Conservation (phyloP, 2,329 filamentous ascomycete genomes). For the Clarireedia monteithiana region DNA sequence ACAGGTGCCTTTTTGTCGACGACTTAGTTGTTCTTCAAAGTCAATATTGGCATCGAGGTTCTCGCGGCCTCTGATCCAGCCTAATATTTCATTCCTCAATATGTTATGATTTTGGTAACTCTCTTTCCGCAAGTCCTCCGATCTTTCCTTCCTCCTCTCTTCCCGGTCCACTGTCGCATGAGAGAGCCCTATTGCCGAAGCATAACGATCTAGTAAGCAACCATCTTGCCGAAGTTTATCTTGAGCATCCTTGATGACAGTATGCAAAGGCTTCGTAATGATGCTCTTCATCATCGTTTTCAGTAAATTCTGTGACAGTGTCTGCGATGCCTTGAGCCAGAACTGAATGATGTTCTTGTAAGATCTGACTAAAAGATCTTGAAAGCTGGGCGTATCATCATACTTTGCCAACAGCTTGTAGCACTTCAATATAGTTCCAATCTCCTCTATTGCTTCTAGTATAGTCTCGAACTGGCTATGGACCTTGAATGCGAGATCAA, state of each 20-base stretch:
- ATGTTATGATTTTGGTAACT: no score
- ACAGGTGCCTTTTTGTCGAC: conserved; percentile 3
- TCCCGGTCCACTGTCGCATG: background rate
- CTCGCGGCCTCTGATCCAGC: background rate
- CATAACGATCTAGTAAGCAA: no score
- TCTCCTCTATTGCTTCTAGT: conserved; percentile 9
- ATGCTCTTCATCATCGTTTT: no score
- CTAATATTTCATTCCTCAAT: conserved; percentile 1
- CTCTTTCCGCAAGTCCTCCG: no score
- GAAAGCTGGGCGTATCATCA: background rate
- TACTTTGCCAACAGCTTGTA: background rate
- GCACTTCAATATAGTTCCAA: conserved; percentile 8
- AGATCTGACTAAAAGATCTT: conserved; percentile 1
- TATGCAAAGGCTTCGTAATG: no score
- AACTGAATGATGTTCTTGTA: conserved; percentile 12
- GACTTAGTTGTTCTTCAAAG: conserved; percentile 5
- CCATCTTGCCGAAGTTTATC: no score
- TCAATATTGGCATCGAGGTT: conserved; percentile 8
- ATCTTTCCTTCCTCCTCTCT: no score
- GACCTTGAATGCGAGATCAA: no score
- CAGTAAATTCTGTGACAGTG: no score
- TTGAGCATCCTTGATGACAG: no score
- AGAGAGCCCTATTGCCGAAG: background rate
- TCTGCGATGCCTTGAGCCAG: conserved; percentile 6
- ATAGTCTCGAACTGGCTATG: conserved; percentile 8